phyloP scores from a whole-genome alignment of 2,329 filamentous ascomycete species.

The Aspergillus japonicus region DNA sequence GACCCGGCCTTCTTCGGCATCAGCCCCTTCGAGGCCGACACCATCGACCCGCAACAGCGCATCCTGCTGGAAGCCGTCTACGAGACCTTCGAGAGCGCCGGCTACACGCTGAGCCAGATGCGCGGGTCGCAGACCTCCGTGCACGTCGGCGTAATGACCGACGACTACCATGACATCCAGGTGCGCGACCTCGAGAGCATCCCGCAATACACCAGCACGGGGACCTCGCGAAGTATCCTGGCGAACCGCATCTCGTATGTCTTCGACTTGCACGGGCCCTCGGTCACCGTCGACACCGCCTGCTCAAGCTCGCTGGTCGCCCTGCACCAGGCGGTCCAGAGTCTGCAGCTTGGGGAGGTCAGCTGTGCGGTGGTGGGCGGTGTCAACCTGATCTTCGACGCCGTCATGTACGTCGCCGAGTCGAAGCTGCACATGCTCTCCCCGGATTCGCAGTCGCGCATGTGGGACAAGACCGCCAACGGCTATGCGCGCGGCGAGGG shows the following conservation, averaged over 20 bases:
- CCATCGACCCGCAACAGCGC: constrained; percentile 33
- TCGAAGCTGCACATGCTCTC: constrained; percentile 30
- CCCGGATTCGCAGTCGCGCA: constrained; percentile 24
- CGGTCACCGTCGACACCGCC: constrained; percentile 42
- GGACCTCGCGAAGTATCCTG: constrained; percentile 30
- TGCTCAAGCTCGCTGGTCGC: constrained; percentile 38
- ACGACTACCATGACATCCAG: constrained; percentile 24
- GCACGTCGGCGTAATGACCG: constrained; percentile 15
- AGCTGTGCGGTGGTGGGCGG: constrained; percentile 25
- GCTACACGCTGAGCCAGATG: constrained; percentile 16
- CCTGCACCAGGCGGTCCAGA: constrained; percentile 20
- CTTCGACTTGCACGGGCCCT: constrained; percentile 38
- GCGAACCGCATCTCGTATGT: constrained; percentile 36
- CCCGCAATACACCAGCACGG: constrained; percentile 16
- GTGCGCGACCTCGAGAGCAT: constrained; percentile 15
- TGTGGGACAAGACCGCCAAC: constrained; percentile 22
- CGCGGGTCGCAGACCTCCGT: constrained; percentile 26
- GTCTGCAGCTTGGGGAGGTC: not conserved
- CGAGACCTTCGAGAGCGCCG: constrained; percentile 32
- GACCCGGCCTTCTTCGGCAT: constrained; percentile 28
- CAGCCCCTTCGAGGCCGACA: constrained; percentile 25
- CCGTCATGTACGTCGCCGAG: constrained; percentile 22
- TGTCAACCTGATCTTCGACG: constrained; percentile 32
- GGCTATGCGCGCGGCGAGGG: constrained; percentile 12
- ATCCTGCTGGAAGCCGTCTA: constrained; percentile 40